phyloP scores from a whole-genome alignment of 1,284 basidiomycete species.

The Xerocomus minutiporus region DNA sequence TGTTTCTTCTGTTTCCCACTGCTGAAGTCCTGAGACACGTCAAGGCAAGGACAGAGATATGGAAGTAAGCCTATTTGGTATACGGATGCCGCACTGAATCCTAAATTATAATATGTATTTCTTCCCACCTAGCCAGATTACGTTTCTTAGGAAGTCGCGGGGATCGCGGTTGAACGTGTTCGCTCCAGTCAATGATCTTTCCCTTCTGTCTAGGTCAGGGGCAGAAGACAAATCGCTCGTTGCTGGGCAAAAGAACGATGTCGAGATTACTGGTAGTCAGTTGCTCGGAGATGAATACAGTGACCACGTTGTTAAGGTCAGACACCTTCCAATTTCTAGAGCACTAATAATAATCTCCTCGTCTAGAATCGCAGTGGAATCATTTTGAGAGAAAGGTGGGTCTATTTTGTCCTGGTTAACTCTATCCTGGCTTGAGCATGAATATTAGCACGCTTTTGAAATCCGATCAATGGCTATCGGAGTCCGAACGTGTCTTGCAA shows the following conservation, averaged over 20 bases:
- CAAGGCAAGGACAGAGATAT: conserved; percentile 84
- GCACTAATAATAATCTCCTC: neutral
- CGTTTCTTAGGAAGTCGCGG: conserved; percentile 73
- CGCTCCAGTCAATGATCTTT: conserved; percentile 84
- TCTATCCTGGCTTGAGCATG: conserved; percentile 1
- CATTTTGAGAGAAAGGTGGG: conserved; percentile 81
- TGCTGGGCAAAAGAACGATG: conserved; percentile 66
- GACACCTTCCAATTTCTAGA: conserved; percentile 9
- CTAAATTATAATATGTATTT: neutral
- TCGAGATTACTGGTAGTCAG: conserved; percentile 78
- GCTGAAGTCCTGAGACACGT: neutral
- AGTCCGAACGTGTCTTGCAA: conserved; percentile 59
- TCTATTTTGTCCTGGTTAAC: conserved; percentile 7
- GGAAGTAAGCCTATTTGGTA: conserved; percentile 62
- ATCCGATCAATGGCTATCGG: conserved; percentile 84
- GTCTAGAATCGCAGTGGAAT: conserved; percentile 84
- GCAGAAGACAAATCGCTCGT: conserved; percentile 52
- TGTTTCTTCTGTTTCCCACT: neutral
- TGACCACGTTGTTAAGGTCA: conserved; percentile 83
- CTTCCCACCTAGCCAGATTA: conserved; percentile 63
- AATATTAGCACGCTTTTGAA: conserved; percentile 75
- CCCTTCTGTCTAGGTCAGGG: conserved; percentile 65
- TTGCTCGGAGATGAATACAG: conserved; percentile 93
- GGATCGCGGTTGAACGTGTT: conserved; percentile 83
- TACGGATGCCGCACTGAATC: neutral